Conservation (phyloP, 495 filamentous ascomycete genomes). For the Hypoxylon lenormandii region DNA sequence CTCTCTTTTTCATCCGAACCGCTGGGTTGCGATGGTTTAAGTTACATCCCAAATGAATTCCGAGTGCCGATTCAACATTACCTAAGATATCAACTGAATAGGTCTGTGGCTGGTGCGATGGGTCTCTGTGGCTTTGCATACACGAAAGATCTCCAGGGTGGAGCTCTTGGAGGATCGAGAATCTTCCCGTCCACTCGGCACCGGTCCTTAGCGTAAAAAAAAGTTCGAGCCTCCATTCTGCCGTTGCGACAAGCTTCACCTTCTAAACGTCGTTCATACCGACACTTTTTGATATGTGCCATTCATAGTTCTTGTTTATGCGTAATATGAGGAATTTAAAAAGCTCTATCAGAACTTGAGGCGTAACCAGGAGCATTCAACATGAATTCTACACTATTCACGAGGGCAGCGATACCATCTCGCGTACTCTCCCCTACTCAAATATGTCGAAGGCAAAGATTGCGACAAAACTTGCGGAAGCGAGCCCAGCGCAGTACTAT, state of each 20-base stretch:
- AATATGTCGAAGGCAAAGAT: slow-evolving; percentile 60
- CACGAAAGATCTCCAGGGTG: background rate
- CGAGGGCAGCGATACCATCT: slow-evolving; percentile 63
- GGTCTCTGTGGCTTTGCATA: slow-evolving; percentile 18
- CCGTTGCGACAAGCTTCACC: slow-evolving; percentile 45
- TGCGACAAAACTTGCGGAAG: slow-evolving; percentile 52
- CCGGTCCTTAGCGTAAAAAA: slow-evolving; percentile 49
- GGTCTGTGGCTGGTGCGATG: slow-evolving; percentile 18
- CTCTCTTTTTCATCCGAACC: no score
- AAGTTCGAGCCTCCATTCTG: slow-evolving; percentile 52
- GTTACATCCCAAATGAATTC: no score
- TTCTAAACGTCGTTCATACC: slow-evolving; percentile 4
- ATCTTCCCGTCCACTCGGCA: slow-evolving; percentile 52
- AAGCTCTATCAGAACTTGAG: background rate
- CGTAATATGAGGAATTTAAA: slow-evolving; percentile 29
- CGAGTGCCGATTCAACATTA: no score
- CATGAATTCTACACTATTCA: slow-evolving; percentile 65
- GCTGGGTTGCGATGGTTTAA: no score
- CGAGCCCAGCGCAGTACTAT: slow-evolving; percentile 48
- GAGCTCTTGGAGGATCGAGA: slow-evolving; percentile 42
- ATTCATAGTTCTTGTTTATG: slow-evolving; percentile 4
- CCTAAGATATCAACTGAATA: background rate
- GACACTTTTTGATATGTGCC: slow-evolving; percentile 8
- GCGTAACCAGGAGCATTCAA: slow-evolving; percentile 42
- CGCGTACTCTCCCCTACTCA: slow-evolving; percentile 63